These are phyloP conservation scores for Coffea humblotiana DNA, from an alignment of 305 asterid genomes.

Conservation along the genomic window DNA sequence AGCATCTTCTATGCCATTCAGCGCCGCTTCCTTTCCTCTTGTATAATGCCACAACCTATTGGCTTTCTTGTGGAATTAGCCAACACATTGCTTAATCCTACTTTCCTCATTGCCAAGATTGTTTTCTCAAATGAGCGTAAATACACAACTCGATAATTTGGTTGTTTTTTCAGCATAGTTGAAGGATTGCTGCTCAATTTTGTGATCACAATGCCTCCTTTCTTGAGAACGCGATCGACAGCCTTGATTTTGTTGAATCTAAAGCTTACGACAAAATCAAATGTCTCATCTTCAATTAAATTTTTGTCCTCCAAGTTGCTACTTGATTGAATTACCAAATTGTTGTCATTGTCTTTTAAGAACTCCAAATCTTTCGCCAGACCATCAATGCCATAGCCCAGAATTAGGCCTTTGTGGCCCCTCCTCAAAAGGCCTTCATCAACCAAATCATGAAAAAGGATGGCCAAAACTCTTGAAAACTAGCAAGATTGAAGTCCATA, in stretches of 20 bases:
- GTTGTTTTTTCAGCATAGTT: slow-evolving; percentile 23
- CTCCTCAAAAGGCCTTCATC: slow-evolving; percentile 63
- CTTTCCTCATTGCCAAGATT: slow-evolving; percentile 60
- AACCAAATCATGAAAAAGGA: slow-evolving; percentile 42
- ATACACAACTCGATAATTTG: slow-evolving; percentile 53
- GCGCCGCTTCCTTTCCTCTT: slow-evolving; percentile 50
- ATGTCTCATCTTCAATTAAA: slow-evolving; percentile 31
- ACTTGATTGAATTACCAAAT: slow-evolving; percentile 30
- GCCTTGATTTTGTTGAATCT: slow-evolving; percentile 25
- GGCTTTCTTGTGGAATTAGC: slow-evolving; percentile 8
- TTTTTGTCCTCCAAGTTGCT: slow-evolving; percentile 24
- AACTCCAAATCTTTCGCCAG: slow-evolving; percentile 29
- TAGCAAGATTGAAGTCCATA: slow-evolving; percentile 18
- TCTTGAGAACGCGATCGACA: slow-evolving; percentile 43
- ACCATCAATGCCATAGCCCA: slow-evolving; percentile 31
- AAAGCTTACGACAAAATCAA: slow-evolving; percentile 50
- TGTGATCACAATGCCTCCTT: slow-evolving; percentile 50
- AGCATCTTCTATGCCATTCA: slow-evolving; percentile 60
- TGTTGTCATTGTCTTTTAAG: slow-evolving; percentile 35
- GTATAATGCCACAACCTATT: slow-evolving; percentile 25
- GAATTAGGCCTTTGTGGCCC: slow-evolving; percentile 57
- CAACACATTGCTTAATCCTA: slow-evolving; percentile 14
- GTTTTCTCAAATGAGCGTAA: slow-evolving; percentile 52
- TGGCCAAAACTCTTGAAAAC: slow-evolving; percentile 38
- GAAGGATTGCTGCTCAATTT: slow-evolving; percentile 42